Evolutionary conservation across 768 basidiomycete genomes (phyloP).

Genomic region (Amanita pseudoporphyria): DNA sequence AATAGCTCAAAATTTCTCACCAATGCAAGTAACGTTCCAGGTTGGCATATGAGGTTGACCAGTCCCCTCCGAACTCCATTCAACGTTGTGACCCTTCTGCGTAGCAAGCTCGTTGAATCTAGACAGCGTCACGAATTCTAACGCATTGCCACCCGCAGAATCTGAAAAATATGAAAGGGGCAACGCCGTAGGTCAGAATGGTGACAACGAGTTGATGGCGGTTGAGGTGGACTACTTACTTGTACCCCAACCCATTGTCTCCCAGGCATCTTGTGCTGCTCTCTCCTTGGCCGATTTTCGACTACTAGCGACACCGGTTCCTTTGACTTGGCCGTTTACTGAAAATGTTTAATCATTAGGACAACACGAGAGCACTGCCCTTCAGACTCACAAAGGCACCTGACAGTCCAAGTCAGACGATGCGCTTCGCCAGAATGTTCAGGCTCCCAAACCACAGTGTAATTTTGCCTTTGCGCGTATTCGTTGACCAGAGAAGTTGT

Average conservation of each 20-base stretch:
- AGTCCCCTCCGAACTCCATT: background rate
- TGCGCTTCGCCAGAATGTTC: too few relatives aligned
- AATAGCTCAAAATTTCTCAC: constrained; percentile 1
- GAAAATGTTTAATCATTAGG: background rate
- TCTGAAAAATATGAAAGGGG: background rate
- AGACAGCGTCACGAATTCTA: too few relatives aligned
- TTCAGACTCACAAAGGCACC: background rate
- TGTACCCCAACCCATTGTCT: constrained; percentile 3
- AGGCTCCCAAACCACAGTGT: too few relatives aligned
- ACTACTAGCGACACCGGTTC: background rate
- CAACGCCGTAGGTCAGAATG: background rate
- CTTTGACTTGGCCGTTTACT: constrained; percentile 1
- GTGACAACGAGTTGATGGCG: background rate
- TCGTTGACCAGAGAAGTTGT: background rate
- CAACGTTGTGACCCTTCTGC: background rate
- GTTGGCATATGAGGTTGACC: constrained; percentile 2
- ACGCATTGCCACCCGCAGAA: background rate
- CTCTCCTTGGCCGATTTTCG: constrained; percentile 1
- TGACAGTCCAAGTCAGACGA: constrained; percentile 2
- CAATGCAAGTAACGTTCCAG: background rate
- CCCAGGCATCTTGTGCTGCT: constrained; percentile 6
- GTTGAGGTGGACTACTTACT: background rate
- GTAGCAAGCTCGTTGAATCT: too few relatives aligned
- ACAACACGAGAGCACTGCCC: background rate
- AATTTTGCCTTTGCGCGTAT: too few relatives aligned